Conservation (phyloP, 495 filamentous ascomycete species). For the Copromyces sp. region DNA sequence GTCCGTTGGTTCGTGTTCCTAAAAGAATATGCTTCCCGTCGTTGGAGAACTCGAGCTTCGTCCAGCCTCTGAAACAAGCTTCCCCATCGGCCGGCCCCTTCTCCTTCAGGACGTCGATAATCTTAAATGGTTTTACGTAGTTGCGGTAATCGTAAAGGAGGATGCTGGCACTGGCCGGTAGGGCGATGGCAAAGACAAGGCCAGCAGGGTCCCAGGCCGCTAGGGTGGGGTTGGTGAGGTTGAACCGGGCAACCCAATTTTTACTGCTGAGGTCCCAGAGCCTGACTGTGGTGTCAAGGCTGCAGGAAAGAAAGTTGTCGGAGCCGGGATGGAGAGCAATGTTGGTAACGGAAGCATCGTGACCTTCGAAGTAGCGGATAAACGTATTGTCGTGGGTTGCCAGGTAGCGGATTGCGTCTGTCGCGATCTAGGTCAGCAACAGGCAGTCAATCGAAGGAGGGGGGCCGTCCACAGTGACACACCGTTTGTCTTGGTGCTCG, state of each 20-base stretch:
- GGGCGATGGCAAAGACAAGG: constrained; percentile 82
- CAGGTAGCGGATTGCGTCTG: constrained; percentile 80
- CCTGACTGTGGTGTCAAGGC: constrained; percentile 75
- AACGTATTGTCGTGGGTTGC: constrained; percentile 92
- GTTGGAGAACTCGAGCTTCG: constrained; percentile 83
- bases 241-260: constrained; percentile 64
- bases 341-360: constrained; percentile 70
- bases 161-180: constrained; percentile 61
- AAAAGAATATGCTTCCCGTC: constrained; percentile 82
- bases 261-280: constrained; percentile 74
- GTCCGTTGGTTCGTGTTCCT: constrained; percentile 67
- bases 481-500: constrained; percentile 89
- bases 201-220: constrained; percentile 82
- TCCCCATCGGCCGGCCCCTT: constrained; percentile 23
- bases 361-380: constrained; percentile 88
- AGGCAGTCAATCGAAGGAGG: neutral
- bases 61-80: constrained; percentile 54
- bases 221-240: constrained; percentile 67
- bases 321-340: constrained; percentile 62
- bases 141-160: constrained; percentile 90
- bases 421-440: constrained; percentile 7
- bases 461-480: constrained; percentile 5
- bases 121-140: constrained; percentile 85
- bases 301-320: constrained; percentile 87
- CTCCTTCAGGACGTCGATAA: constrained; percentile 60